Percentiles rank a stretch among this genome's conserved stretches.
Conservation (phyloP, 2,329 filamentous ascomycete species). For the Monascus ruber region DNA sequence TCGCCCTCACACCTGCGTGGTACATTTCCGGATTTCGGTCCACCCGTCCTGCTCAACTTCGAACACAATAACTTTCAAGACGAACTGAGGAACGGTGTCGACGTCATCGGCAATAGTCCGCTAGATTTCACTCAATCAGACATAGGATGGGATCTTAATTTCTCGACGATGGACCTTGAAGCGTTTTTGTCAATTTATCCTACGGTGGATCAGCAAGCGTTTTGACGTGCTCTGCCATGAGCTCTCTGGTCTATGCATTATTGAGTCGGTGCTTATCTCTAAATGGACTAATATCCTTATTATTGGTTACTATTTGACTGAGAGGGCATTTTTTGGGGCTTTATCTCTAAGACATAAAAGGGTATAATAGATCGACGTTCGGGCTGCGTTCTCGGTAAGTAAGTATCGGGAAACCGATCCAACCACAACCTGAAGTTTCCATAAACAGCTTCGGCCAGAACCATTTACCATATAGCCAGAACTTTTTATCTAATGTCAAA, state of each 20-base stretch:
- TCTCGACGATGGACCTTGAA: slow-evolving; percentile 30
- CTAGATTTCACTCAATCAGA: slow-evolving; percentile 26
- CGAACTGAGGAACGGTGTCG: slow-evolving; percentile 10
- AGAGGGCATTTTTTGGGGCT: too few species aligned
- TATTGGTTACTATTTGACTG: too few species aligned
- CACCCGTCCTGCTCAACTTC: neutral
- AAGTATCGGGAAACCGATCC: too few species aligned
- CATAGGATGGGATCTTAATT: slow-evolving; percentile 30
- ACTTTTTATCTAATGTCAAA: too few species aligned
- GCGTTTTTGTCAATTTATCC: slow-evolving; percentile 24
- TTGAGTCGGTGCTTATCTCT: too few species aligned
- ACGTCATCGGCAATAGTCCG: slow-evolving; percentile 18
- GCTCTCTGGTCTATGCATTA: neutral
- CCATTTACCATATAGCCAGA: too few species aligned
- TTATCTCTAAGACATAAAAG: too few species aligned
- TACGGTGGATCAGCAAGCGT: slow-evolving; percentile 6
- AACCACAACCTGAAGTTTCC: too few species aligned
- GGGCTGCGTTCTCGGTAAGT: too few species aligned
- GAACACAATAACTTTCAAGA: slow-evolving; percentile 1
- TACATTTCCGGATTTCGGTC: neutral
- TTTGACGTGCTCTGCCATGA: slow-evolving; percentile 5
- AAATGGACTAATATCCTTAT: too few species aligned
- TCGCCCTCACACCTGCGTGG: neutral
- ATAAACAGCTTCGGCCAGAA: too few species aligned
- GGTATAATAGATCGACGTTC: too few species aligned